Evolutionary conservation across 495 filamentous ascomycete species (phyloP).

Genomic region (Usnea hakonensis): DNA sequence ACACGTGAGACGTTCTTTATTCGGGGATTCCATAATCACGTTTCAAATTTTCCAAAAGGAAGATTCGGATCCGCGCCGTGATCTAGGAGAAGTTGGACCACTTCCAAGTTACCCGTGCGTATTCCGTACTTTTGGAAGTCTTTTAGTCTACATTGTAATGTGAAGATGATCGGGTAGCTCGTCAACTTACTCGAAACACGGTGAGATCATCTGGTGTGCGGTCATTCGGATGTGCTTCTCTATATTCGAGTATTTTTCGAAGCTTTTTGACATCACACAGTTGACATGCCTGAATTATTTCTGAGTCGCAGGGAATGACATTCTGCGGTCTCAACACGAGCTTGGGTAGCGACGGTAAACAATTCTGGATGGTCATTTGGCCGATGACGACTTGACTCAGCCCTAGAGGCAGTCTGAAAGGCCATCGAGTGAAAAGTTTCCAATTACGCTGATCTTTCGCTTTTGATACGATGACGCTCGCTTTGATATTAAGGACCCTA

Average conservation of each 20-base stretch:
- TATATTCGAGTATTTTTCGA: not conserved
- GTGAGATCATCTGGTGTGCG: conserved; percentile 12
- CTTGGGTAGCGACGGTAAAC: not conserved
- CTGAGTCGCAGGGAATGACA: not conserved
- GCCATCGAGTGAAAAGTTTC: not conserved
- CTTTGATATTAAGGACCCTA: not conserved
- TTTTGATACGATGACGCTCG: conserved; percentile 1
- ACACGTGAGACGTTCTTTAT: not conserved
- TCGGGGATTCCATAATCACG: not conserved
- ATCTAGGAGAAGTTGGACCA: conserved; percentile 42
- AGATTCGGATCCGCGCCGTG: conserved; percentile 47
- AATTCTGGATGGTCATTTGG: not conserved
- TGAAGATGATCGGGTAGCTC: not conserved
- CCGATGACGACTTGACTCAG: conserved; percentile 1
- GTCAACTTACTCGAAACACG: conserved; percentile 10
- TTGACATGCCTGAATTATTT: conserved; percentile 8
- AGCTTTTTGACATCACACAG: conserved; percentile 1
- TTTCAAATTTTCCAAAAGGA: conserved; percentile 2
- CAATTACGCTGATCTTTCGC: not conserved
- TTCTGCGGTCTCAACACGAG: conserved; percentile 6
- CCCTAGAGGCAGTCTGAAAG: not conserved
- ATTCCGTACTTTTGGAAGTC: conserved; percentile 30
- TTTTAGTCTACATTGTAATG: not conserved
- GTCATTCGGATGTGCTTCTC: conserved; percentile 6
- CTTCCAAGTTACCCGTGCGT: conserved; percentile 44